Evolutionary conservation across 495 filamentous ascomycete species (phyloP).

Genomic region (Podospora pseudopauciseta): DNA sequence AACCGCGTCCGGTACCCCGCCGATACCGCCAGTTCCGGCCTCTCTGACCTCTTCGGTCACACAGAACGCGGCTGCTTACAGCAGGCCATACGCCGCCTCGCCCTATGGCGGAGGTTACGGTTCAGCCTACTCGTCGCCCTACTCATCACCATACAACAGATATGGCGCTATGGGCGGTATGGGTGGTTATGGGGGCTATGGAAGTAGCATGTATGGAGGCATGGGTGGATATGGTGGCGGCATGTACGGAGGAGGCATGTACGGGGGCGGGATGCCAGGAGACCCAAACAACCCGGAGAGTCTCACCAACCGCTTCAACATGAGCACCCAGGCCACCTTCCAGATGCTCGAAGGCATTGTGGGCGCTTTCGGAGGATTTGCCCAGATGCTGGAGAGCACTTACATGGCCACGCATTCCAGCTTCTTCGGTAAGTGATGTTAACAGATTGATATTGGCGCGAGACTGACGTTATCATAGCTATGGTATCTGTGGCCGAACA

Average conservation of each 20-base stretch:
- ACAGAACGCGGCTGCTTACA: slow-evolving; percentile 77
- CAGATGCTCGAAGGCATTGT: slow-evolving; percentile 98
- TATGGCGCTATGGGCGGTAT: slow-evolving; percentile 25
- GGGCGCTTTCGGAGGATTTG: slow-evolving; percentile 96
- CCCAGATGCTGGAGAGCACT: slow-evolving; percentile 98
- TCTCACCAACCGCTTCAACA: slow-evolving; percentile 82
- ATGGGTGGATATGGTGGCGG: slow-evolving; percentile 50
- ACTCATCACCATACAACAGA: slow-evolving; percentile 47
- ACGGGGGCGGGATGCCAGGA: slow-evolving; percentile 54
- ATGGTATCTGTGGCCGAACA: slow-evolving; percentile 99
- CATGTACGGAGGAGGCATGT: slow-evolving; percentile 65
- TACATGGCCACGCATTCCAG: slow-evolving; percentile 99
- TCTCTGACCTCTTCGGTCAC: slow-evolving; percentile 74
- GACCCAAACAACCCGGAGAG: slow-evolving; percentile 92
- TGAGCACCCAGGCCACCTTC: slow-evolving; percentile 94
- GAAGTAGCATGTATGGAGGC: slow-evolving; percentile 45
- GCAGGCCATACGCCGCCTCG: slow-evolving; percentile 35
- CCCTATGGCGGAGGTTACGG: slow-evolving; percentile 58
- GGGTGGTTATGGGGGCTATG: slow-evolving; percentile 45
- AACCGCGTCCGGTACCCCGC: slow-evolving; percentile 27
- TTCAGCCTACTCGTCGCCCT: slow-evolving; percentile 42
- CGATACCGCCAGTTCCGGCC: slow-evolving; percentile 72
- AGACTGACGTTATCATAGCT: slow-evolving; percentile 52
- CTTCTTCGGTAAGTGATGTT: slow-evolving; percentile 78
- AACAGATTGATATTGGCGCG: background rate